phyloP scores from a whole-genome alignment of 2,329 filamentous ascomycete genomes.

The Penicillium glabrum region DNA sequence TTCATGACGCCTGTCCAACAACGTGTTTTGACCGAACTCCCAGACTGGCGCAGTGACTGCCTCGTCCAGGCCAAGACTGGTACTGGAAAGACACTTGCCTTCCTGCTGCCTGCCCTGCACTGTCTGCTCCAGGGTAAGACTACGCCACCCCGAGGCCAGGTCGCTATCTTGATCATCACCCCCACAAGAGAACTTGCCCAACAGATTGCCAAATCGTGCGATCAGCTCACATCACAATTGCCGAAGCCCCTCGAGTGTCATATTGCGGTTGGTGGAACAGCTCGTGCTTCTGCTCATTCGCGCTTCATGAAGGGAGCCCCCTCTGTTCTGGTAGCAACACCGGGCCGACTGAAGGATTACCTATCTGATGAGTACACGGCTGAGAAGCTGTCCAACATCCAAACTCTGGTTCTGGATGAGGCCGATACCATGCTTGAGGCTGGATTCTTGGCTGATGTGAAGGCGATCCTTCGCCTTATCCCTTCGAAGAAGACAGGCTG shows the following conservation, averaged over 20 bases:
- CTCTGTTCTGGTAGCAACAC: conserved; percentile 48
- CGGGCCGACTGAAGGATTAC: conserved; percentile 50
- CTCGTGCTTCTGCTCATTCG: conserved; percentile 26
- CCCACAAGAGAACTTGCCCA: conserved; percentile 52
- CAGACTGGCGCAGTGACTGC: conserved; percentile 51
- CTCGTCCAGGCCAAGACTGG: conserved; percentile 56
- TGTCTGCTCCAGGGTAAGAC: conserved; percentile 39
- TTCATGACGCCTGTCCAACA: conserved; percentile 56
- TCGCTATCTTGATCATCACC: conserved; percentile 49
- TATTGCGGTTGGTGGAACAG: conserved; percentile 45
- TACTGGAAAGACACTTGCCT: conserved; percentile 52
- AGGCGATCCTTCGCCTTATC: conserved; percentile 51
- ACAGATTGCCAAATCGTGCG: conserved; percentile 51
- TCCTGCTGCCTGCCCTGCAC: conserved; percentile 50
- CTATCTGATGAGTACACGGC: conserved; percentile 44
- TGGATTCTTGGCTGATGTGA: conserved; percentile 53
- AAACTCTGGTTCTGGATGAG: conserved; percentile 51
- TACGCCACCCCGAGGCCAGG: conserved; percentile 34
- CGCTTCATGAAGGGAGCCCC: conserved; percentile 31
- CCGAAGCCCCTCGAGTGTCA: conserved; percentile 42
- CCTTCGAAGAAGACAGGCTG: conserved; percentile 50
- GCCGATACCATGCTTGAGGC: conserved; percentile 34
- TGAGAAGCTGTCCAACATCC: conserved; percentile 47
- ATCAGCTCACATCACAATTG: conserved; percentile 44
- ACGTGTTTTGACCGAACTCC: conserved; percentile 53